phyloP scores from a whole-genome alignment of 352 stramenopile species.

The Pythium rishiriense region DNA sequence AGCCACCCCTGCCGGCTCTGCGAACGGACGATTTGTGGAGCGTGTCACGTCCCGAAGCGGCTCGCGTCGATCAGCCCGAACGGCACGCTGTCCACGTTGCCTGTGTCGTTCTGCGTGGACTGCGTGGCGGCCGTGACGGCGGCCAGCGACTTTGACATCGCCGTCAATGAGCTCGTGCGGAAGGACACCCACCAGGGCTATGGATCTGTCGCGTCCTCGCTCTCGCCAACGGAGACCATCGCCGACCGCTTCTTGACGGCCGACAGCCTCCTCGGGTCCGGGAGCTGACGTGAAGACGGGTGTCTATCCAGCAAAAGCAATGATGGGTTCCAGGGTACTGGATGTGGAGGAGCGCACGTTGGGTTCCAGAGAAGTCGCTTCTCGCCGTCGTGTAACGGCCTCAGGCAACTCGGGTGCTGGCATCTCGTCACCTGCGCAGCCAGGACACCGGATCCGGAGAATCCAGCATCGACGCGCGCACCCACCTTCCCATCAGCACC shows the following conservation, averaged over 20 bases:
- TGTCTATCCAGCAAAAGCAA: no score
- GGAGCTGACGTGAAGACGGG: no score
- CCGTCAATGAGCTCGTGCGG: slow-evolving; percentile 16
- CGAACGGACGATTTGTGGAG: slow-evolving; percentile 8
- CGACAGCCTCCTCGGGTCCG: background rate
- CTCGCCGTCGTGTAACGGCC: no score
- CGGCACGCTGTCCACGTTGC: background rate
- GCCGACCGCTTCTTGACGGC: background rate
- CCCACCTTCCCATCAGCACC: no score
- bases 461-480: no score
- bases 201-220: slow-evolving; percentile 11
- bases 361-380: no score
- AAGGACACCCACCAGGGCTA: slow-evolving; percentile 21
- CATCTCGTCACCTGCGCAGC: no score
- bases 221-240: slow-evolving; percentile 9
- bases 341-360: no score
- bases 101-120: slow-evolving; percentile 17
- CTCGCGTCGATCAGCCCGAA: slow-evolving; percentile 16
- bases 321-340: no score
- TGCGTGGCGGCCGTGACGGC: slow-evolving; percentile 6
- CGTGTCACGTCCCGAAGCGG: slow-evolving; percentile 21
- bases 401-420: no score
- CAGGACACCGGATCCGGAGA: no score
- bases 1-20: slow-evolving; percentile 17
- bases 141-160: slow-evolving; percentile 19